Conservation (phyloP, 2,329 filamentous ascomycete genomes). For the Ceratocystiopsis minuta region DNA sequence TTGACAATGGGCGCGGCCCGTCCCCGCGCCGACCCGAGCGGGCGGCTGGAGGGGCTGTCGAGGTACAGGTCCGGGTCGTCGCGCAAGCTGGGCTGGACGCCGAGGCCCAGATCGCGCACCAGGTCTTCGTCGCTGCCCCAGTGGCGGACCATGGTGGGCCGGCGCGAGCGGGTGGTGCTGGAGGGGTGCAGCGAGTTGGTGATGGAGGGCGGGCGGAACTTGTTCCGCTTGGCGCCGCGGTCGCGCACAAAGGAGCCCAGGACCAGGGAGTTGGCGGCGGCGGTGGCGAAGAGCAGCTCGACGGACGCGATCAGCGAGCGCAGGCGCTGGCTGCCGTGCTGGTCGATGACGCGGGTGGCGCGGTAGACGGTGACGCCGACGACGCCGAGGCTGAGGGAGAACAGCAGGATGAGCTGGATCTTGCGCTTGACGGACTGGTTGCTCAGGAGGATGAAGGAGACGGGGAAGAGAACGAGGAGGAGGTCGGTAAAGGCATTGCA, state of each 20-base stretch:
- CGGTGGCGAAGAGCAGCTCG: conserved; percentile 76
- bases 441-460: conserved; percentile 70
- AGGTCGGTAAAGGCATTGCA: conserved; percentile 82
- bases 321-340: conserved; percentile 61
- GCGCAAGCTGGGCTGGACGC: conserved; percentile 36
- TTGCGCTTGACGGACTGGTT: conserved; percentile 64
- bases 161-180: conserved; percentile 18
- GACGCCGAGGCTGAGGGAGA: conserved; percentile 66
- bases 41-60: too few species aligned
- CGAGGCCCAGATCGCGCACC: conserved; percentile 60
- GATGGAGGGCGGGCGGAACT: conserved; percentile 50
- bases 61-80: conserved; percentile 14
- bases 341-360: conserved; percentile 56
- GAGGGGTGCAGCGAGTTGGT: conserved; percentile 43
- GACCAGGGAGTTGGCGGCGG: conserved; percentile 74
- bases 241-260: conserved; percentile 87
- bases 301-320: conserved; percentile 78
- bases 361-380: conserved; percentile 67
- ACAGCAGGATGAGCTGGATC: conserved; percentile 59
- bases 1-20: conserved; percentile 6
- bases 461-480: conserved; percentile 71
- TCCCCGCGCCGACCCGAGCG: too few species aligned
- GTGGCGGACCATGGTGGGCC: conserved; percentile 39
- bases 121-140: conserved; percentile 90
- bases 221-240: conserved; percentile 73